These are phyloP conservation scores for Lactarius pseudohatsudake DNA, from an alignment of 768 basidiomycete species.

Conservation along the genomic window DNA sequence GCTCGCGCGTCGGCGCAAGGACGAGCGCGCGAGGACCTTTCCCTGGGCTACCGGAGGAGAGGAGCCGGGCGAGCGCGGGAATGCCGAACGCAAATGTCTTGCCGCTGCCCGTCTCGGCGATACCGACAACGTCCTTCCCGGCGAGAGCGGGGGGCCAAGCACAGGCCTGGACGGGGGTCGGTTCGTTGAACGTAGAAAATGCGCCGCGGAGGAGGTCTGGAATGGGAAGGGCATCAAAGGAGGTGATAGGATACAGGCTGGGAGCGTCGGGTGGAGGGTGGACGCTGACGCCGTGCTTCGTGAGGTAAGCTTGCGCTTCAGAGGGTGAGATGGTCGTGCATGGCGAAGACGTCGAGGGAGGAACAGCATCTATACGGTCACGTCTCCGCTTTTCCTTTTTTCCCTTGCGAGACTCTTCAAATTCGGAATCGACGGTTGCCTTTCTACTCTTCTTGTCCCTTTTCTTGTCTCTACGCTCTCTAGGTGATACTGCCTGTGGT, in stretches of 20 bases:
- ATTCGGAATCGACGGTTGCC: neutral
- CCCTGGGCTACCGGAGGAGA: constrained; percentile 41
- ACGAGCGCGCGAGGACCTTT: constrained; percentile 55
- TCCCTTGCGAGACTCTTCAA: constrained; percentile 20
- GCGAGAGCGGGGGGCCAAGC: constrained; percentile 88
- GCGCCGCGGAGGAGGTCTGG: constrained; percentile 59
- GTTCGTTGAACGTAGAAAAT: constrained; percentile 74
- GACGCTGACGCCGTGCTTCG: constrained; percentile 72
- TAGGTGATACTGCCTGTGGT: neutral
- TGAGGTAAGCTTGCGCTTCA: constrained; percentile 48
- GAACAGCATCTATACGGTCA: constrained; percentile 33
- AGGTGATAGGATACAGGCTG: constrained; percentile 61
- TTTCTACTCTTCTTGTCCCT: constrained; percentile 33
- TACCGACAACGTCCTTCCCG: constrained; percentile 88
- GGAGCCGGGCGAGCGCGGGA: constrained; percentile 75
- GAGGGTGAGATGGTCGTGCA: constrained; percentile 33
- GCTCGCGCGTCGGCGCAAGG: constrained; percentile 92
- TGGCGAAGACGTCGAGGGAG: constrained; percentile 5
- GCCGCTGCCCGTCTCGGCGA: constrained; percentile 96
- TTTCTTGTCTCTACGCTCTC: constrained; percentile 11
- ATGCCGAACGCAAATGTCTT: constrained; percentile 97
- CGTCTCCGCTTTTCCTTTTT: constrained; percentile 40
- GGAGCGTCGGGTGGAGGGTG: constrained; percentile 49
- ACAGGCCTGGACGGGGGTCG: constrained; percentile 94
- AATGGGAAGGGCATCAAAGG: constrained; percentile 73